Conservation (phyloP, 164 flowering plant genomes). For the Malania oleifera region DNA sequence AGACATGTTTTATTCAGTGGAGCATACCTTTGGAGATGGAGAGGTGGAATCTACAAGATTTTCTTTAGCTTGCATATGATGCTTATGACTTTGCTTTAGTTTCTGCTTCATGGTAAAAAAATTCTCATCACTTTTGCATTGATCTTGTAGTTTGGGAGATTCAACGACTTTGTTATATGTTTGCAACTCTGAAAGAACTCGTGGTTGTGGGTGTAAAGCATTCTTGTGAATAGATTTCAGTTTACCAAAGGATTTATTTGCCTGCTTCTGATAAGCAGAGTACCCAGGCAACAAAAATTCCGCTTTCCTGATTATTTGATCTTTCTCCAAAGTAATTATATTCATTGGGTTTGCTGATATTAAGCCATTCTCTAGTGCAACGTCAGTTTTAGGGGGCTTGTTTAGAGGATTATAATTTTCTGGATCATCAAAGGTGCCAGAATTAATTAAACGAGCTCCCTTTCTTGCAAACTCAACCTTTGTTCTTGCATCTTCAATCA, state of each 20-base stretch:
- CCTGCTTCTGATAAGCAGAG: slow-evolving; percentile 10
- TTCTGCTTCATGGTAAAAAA: slow-evolving; percentile 21
- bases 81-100: slow-evolving; percentile 20
- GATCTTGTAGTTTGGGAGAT: slow-evolving; percentile 16
- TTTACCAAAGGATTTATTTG: slow-evolving; percentile 10
- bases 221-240: slow-evolving; percentile 9
- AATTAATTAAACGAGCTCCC: slow-evolving; percentile 1
- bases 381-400: neutral
- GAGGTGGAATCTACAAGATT: slow-evolving; percentile 7
- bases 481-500: neutral
- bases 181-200: slow-evolving; percentile 13
- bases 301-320: slow-evolving; percentile 6
- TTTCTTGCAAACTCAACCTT: neutral
- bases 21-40: slow-evolving; percentile 25
- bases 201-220: slow-evolving; percentile 5
- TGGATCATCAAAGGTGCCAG: neutral
- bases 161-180: slow-evolving; percentile 11
- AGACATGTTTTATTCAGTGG: neutral
- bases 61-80: slow-evolving; percentile 13
- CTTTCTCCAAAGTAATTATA: slow-evolving; percentile 4
- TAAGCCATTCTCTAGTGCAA: neutral
- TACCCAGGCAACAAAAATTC: slow-evolving; percentile 12
- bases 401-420: neutral
- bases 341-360: slow-evolving; percentile 1
- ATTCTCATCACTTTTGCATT: slow-evolving; percentile 13